Conservation (phyloP, 805 yeast species). For the Candida hispaniensis region DNA sequence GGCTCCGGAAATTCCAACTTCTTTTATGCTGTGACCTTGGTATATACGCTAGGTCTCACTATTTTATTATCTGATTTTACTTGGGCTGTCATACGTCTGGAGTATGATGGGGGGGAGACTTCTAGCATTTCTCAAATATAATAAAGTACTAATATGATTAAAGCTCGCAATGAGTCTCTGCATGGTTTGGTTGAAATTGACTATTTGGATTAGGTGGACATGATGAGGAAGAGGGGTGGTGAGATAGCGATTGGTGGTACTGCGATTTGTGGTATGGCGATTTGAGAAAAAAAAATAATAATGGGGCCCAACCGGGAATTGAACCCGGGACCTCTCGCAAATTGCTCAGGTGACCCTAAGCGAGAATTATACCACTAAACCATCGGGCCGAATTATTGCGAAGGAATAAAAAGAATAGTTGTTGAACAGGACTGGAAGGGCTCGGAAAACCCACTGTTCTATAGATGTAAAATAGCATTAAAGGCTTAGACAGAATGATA, state of each 20-base stretch:
- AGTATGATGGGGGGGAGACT: conserved; percentile 42
- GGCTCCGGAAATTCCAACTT: conserved; percentile 96
- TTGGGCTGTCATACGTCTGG: conserved; percentile 68
- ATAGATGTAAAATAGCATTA: neutral
- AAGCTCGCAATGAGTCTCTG: too few species aligned
- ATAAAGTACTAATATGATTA: too few species aligned
- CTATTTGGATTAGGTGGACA: too few species aligned
- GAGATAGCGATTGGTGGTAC: too few species aligned
- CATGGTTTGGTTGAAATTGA: too few species aligned
- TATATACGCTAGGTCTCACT: conserved; percentile 60
- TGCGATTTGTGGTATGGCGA: neutral
- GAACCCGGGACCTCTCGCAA: conserved; percentile 16
- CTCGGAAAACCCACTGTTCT: neutral
- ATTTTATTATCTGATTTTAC: conserved; percentile 61
- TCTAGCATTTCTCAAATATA: conserved; percentile 22
- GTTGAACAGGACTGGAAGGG: neutral
- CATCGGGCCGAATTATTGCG: conserved; percentile 6
- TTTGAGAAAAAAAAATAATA: conserved; percentile 1
- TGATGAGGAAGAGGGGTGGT: too few species aligned
- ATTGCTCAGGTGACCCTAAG: conserved; percentile 14
- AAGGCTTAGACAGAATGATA: conserved; percentile 4
- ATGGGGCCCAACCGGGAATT: conserved; percentile 15
- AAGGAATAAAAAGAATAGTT: neutral
- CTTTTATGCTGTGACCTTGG: conserved; percentile 86
- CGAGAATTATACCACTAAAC: conserved; percentile 15